These are phyloP conservation scores for Sporisorium reilianum DNA, from an alignment of 1,284 basidiomycete species.

Conservation along the genomic window DNA sequence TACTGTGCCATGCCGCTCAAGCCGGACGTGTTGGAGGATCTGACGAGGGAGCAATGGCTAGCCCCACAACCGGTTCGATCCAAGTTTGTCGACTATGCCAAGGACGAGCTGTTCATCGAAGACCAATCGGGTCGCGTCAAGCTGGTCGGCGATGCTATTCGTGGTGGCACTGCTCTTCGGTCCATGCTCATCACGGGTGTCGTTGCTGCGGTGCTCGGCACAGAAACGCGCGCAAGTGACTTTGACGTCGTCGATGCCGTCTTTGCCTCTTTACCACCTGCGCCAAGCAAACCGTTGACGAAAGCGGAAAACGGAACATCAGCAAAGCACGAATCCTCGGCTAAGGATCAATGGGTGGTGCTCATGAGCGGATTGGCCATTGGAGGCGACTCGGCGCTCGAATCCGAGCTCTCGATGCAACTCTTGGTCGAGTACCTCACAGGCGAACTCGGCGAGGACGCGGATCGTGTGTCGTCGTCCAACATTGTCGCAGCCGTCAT, in stretches of 20 bases:
- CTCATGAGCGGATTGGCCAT: slow-evolving; percentile 70
- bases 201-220: slow-evolving; percentile 87
- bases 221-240: slow-evolving; percentile 88
- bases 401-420: slow-evolving; percentile 51
- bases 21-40: slow-evolving; percentile 94
- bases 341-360: slow-evolving; percentile 55
- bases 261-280: slow-evolving; percentile 75
- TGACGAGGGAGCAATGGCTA: slow-evolving; percentile 92
- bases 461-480: slow-evolving; percentile 57
- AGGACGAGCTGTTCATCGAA: slow-evolving; percentile 89
- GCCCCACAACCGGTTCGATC: slow-evolving; percentile 76
- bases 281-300: slow-evolving; percentile 2
- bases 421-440: slow-evolving; percentile 79
- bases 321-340: slow-evolving; percentile 6
- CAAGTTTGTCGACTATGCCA: slow-evolving; percentile 74
- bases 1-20: slow-evolving; percentile 99
- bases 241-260: slow-evolving; percentile 95
- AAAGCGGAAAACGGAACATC: slow-evolving; percentile 1
- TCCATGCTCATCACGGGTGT: slow-evolving; percentile 71
- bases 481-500: slow-evolving; percentile 54
- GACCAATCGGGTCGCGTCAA: slow-evolving; percentile 93
- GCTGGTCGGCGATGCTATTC: slow-evolving; percentile 78
- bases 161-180: slow-evolving; percentile 36
- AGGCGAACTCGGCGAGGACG: slow-evolving; percentile 81
- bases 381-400: slow-evolving; percentile 70